Evolutionary conservation across 208 protist species (phyloP), one percentile per base, ranked within the genome.

Genomic region (Trypanosoma caninum): DNA sequence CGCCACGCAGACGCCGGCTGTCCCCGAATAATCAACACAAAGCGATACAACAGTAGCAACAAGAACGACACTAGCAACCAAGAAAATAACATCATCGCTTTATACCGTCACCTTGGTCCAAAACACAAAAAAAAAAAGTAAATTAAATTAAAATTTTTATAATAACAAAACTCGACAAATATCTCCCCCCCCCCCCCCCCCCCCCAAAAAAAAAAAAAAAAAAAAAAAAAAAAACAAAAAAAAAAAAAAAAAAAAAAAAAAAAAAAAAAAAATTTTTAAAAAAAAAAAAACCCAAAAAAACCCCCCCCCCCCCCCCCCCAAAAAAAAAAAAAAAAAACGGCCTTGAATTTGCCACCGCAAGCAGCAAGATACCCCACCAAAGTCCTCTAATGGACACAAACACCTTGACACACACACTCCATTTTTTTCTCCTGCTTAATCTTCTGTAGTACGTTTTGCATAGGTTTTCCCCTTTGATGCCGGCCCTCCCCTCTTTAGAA

Each of bases 21-120:
- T 16, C 41, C 27, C 10, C 58, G 48, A 18, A 72, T 5, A 7
- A 63, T 6, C 6, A 20, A n/a, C 6, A 65, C 33, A 70, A 57
- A 67, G 7, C 61, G 59, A 51, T 44, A 64, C 25, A 34, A 42
- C 38, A 66, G 20, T 30, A 63, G 30, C n/a, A 34, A 28, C 9
- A 65, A 28, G 2, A 56, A 11, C 20, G 40, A 14, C 25, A 50
- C 33, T 8, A 58, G 3, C 6, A 52, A 18, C 0, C 22, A 40
- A 16, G 22, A 48, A 3, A 50, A 27, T 27, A 20, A 44, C 41
- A 59, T 52, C 42, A 37, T 60, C 23, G 1, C 1, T 9, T 10
- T n/a, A 16, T 11, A 0, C 18, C 20, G 10, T 6, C 27, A 27
- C 16, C 52, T 37, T 10, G 3, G n/a, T 28, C n/a, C 2, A 14